Evolutionary conservation across 192 early-diverging fungal genomes (phyloP), one percentile per base, ranked within the genome.

Genomic region (Linnemannia zychae): DNA sequence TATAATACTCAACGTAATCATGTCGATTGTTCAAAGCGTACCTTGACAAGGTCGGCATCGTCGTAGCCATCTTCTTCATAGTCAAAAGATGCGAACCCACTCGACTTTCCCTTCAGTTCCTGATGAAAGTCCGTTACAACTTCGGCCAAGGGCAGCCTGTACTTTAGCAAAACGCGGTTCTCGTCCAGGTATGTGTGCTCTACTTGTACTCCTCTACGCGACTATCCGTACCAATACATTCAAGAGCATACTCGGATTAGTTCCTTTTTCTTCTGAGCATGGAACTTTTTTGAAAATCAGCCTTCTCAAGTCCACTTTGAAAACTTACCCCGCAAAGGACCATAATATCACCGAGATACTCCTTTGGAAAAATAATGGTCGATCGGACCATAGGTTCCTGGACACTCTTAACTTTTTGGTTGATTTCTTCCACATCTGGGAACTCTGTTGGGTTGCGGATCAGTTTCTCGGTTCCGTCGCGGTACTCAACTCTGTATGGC

Each of bases 61-160:
- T 91, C 90, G 86, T 97, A 98, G 11, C 97, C 98, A 38, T 90
- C 90, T 49, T 98, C 97, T 87, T 99, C 98, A 88, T 98, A 99
- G 87, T 99, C 98, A 88, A 99, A 99, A 28, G 92, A 93, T 1
- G 95, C 96, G 83, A 96, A 99, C 1, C 98, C 98, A 60, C 95
- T 95, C 22, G 96, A 96, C 60, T 93, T 91, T 17, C 95, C 95
- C 84, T 99, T 99, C 28, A 99, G 91, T 82, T 95, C 94, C 86
- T 99, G 97, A 87, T 96, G 98, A 88, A 99, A 99, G 78, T 99
- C 96, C 7, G 94, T 97, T 17, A 99, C 95, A 36, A 99, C 96
- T 81, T 99, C 98, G 0, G 96, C 93, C 87, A 98, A 92, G 3
- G 98, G 98, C 24, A 99, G 80, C 66, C 81, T 87, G 78, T 97